Conservation (phyloP, 805 yeast species). For the Ogataea nitratoaversa region DNA sequence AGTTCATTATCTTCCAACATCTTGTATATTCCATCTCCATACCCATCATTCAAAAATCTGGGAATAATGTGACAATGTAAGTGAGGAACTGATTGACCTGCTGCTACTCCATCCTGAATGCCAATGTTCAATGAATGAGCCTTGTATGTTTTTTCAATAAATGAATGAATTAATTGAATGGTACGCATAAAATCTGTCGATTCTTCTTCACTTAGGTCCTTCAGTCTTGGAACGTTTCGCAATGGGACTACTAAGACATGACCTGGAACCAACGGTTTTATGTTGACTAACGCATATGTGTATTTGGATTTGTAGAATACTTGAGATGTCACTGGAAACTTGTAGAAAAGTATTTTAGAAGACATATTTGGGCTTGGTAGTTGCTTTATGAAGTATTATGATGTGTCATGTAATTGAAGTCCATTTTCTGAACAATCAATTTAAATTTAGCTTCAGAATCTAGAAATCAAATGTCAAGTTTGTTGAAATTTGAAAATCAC, state of each 20-base stretch:
- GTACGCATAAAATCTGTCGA: constrained; percentile 72
- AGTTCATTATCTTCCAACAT: constrained; percentile 54
- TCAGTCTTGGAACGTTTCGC: constrained; percentile 61
- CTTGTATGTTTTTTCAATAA: constrained; percentile 60
- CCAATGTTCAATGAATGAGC: constrained; percentile 88
- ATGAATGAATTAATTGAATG: constrained; percentile 63
- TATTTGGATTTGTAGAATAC: constrained; percentile 54
- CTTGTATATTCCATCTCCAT: constrained; percentile 72
- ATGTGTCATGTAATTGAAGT: too few species aligned
- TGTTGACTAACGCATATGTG: constrained; percentile 82
- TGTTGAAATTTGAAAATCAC: too few species aligned
- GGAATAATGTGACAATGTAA: constrained; percentile 94
- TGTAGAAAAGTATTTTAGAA: constrained; percentile 41
- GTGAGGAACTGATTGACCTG: constrained; percentile 96
- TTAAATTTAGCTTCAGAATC: too few species aligned
- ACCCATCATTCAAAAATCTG: constrained; percentile 54
- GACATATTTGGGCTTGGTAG: too few species aligned
- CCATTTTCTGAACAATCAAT: too few species aligned
- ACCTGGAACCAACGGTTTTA: constrained; percentile 91
- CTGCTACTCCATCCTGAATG: constrained; percentile 93
- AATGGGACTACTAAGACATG: constrained; percentile 87
- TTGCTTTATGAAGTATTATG: too few species aligned
- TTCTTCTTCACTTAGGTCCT: constrained; percentile 71
- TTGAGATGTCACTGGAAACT: constrained; percentile 52
- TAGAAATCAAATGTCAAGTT: too few species aligned